Evolutionary conservation across 495 filamentous ascomycete species (phyloP).

Genomic region (Talaromyces proteolyticus): DNA sequence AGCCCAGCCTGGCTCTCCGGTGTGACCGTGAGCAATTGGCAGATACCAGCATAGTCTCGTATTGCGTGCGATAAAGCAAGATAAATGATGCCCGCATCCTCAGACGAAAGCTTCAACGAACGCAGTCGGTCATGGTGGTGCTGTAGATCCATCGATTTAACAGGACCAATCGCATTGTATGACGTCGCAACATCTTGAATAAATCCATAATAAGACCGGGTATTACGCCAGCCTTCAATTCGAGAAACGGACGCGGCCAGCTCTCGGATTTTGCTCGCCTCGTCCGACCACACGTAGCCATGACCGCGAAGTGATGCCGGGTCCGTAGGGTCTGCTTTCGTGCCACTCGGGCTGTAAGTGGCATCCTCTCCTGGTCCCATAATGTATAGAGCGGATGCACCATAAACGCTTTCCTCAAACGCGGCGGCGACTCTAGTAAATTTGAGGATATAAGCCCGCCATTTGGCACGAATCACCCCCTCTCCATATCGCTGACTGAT

Average conservation of each 20-base stretch:
- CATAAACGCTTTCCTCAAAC: constrained; percentile 93
- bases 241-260: constrained; percentile 82
- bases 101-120: constrained; percentile 62
- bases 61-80: constrained; percentile 69
- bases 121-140: constrained; percentile 91
- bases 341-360: constrained; percentile 39
- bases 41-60: constrained; percentile 80
- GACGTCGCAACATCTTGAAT: constrained; percentile 68
- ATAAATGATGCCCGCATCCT: constrained; percentile 74
- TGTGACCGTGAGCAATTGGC: constrained; percentile 77
- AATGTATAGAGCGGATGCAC: constrained; percentile 83
- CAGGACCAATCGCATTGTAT: constrained; percentile 54
- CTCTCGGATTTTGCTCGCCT: constrained; percentile 71
- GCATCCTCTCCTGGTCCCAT: constrained; percentile 53
- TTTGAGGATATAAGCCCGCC: constrained; percentile 81
- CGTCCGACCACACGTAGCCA: constrained; percentile 92
- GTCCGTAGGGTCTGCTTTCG: constrained; percentile 37
- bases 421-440: constrained; percentile 89
- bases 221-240: constrained; percentile 95
- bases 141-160: constrained; percentile 78
- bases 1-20: constrained; percentile 85
- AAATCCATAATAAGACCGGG: constrained; percentile 89
- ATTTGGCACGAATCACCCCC: constrained; percentile 82
- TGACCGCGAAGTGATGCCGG: constrained; percentile 68
- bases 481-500: constrained; percentile 86